Base-by-base conservation (phyloP, 768 basidiomycete species). In the Naganishia antarctica region DNA sequence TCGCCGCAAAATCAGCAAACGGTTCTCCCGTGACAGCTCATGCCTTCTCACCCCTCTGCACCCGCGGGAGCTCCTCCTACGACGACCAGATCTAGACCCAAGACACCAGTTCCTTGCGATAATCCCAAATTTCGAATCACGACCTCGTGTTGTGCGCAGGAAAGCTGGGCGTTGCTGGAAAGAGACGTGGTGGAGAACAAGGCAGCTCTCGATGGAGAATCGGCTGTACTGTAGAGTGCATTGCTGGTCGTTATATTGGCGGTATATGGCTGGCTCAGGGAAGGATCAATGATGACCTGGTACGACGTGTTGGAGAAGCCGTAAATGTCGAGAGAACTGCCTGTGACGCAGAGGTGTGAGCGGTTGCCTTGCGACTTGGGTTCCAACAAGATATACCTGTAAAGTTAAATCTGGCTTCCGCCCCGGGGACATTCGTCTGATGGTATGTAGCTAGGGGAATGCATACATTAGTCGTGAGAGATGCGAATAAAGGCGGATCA, bases 381-480 rank as follows among this genome's bases (percentile, higher is more conserved):
- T n/a, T 4, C 25, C 23, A 25, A 26, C 41, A 23, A n/a, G 47
- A 60, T 70, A 59, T 40, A 69, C 75, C 71, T 2, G 75, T 76
- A 60, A 76, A 78, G 67, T 78, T 76, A 58, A 78, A 68, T 1
- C 60, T 64, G 21, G 70, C 68, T 37, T 66, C 64, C 4, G 77
- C 70, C 1, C 70, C 71, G 3, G 49, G 53, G 2, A 69, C 64
- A 0, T 60, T 70, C 1, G 77, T 77, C 21, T 67, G 69, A 65
- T 78, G 77, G 44, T 74, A 73, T 1, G 77, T 78, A 1, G 74
- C 76, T 74, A 51, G 2, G 21, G 18, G 28, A 37, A 15, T 7
- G 15, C 34, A 37, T 37, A n/a, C n/a, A n/a, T n/a, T n/a, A n/a
- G n/a, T n/a, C n/a, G n/a, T n/a, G n/a, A n/a, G n/a, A n/a, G n/a